These are phyloP conservation scores for Canariomyces notabilis DNA, from an alignment of 2,329 filamentous ascomycete genomes.

Conservation along the genomic window DNA sequence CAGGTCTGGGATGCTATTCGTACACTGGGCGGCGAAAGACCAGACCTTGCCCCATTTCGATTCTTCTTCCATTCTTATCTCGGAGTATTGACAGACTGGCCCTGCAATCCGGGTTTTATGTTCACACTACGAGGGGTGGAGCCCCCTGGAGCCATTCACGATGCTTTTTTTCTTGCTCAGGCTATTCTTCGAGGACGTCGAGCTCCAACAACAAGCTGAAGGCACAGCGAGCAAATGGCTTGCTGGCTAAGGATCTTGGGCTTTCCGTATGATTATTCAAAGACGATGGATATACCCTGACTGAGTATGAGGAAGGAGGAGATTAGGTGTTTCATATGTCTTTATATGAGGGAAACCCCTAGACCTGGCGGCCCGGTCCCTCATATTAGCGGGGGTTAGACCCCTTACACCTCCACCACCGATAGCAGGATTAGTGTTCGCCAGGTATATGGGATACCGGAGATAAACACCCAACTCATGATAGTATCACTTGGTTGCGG, in stretches of 20 bases:
- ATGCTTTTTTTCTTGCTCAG: neutral
- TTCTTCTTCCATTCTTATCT: neutral
- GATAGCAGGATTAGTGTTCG: neutral
- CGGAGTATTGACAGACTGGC: neutral
- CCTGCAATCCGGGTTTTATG: neutral
- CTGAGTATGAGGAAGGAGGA: neutral
- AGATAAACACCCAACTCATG: too few relatives aligned
- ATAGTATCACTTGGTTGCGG: too few relatives aligned
- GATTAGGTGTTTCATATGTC: too few relatives aligned
- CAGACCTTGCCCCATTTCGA: neutral
- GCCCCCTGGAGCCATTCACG: neutral
- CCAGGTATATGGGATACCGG: too few relatives aligned
- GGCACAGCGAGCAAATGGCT: neutral
- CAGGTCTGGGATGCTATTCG: neutral
- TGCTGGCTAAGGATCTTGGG: neutral
- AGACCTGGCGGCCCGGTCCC: constrained; percentile 1
- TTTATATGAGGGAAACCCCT: neutral
- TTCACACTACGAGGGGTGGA: constrained; percentile 1
- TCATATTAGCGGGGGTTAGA: constrained; percentile 1
- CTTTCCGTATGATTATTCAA: constrained; percentile 16
- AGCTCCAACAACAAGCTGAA: constrained; percentile 1
- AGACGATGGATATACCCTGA: constrained; percentile 22
- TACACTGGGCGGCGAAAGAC: neutral
- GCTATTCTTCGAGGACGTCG: neutral
- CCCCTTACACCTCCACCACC: too few relatives aligned